These are phyloP conservation scores for Paecilomyces sp. DNA, from an alignment of 2,329 filamentous ascomycete species.

Conservation along the genomic window DNA sequence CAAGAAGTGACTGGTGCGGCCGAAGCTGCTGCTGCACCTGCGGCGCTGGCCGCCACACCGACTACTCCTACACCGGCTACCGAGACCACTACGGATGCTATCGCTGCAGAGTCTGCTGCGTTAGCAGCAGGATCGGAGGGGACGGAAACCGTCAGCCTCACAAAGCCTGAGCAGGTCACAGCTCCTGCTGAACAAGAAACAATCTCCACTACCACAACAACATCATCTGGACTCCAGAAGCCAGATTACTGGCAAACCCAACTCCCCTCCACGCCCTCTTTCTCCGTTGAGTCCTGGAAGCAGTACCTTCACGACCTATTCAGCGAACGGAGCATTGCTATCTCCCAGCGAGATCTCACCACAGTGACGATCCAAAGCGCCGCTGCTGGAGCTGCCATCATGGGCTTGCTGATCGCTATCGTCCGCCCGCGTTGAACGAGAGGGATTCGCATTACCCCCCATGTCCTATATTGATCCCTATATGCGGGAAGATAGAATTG, in stretches of 20 bases:
- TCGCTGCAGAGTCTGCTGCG: background rate
- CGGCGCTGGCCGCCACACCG: background rate
- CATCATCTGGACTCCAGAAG: background rate
- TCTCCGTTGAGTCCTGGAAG: slow-evolving; percentile 40
- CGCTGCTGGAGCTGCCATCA: slow-evolving; percentile 57
- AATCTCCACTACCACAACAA: slow-evolving; percentile 1
- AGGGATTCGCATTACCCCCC: background rate
- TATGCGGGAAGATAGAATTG: background rate
- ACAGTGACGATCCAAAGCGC: slow-evolving; percentile 62
- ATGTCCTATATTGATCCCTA: background rate
- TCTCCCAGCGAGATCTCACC: slow-evolving; percentile 65
- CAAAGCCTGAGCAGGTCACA: background rate
- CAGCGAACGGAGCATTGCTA: slow-evolving; percentile 56
- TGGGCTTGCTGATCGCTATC: slow-evolving; percentile 46
- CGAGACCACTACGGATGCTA: background rate
- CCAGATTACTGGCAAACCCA: slow-evolving; percentile 15
- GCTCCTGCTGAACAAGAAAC: background rate
- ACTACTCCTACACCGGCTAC: background rate
- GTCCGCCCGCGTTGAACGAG: slow-evolving; percentile 36
- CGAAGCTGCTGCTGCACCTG: slow-evolving; percentile 1
- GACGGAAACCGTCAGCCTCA: background rate
- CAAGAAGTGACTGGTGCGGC: slow-evolving; percentile 5
- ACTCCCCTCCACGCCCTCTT: slow-evolving; percentile 14
- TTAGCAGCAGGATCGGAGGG: background rate
- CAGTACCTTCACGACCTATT: slow-evolving; percentile 51